Conservation (phyloP, 192 early-diverging fungal species). For the Rhizophagus clarus region DNA sequence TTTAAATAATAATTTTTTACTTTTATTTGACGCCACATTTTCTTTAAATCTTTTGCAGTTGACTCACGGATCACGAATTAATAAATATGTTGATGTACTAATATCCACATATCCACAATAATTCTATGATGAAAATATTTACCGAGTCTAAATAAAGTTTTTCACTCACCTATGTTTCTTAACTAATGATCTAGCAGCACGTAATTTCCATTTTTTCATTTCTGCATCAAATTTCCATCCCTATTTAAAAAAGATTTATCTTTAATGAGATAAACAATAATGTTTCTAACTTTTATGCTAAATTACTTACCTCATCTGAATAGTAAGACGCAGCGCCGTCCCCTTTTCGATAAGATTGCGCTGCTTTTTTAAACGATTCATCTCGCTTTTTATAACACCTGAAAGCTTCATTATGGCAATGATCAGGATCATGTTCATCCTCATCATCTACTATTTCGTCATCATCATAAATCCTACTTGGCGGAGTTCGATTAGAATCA, state of each 20-base stretch:
- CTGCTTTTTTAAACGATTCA: constrained; percentile 54
- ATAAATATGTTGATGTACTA: too few species aligned
- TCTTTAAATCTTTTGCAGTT: too few species aligned
- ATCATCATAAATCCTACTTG: constrained; percentile 19
- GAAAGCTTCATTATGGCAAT: constrained; percentile 48
- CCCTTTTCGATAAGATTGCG: constrained; percentile 42
- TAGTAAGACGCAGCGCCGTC: constrained; percentile 54
- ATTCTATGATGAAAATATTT: not conserved
- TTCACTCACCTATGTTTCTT: constrained; percentile 30
- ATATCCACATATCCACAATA: too few species aligned
- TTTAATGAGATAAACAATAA: not conserved
- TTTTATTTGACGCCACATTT: too few species aligned
- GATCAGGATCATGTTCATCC: constrained; percentile 47
- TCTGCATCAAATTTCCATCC: constrained; percentile 42
- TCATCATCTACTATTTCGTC: constrained; percentile 41
- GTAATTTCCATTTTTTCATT: constrained; percentile 57
- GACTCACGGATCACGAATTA: too few species aligned
- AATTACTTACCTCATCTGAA: constrained; percentile 46
- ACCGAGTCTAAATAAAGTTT: not conserved
- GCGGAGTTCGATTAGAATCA: constrained; percentile 24
- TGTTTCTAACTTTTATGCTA: not conserved
- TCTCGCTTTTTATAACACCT: constrained; percentile 45
- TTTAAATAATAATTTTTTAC: too few species aligned
- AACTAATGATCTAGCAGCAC: constrained; percentile 55
- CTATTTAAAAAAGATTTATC: not conserved